These are phyloP conservation scores for Anthracocystis panici-leucophaei DNA, from an alignment of 1,284 basidiomycete genomes.

Conservation along the genomic window DNA sequence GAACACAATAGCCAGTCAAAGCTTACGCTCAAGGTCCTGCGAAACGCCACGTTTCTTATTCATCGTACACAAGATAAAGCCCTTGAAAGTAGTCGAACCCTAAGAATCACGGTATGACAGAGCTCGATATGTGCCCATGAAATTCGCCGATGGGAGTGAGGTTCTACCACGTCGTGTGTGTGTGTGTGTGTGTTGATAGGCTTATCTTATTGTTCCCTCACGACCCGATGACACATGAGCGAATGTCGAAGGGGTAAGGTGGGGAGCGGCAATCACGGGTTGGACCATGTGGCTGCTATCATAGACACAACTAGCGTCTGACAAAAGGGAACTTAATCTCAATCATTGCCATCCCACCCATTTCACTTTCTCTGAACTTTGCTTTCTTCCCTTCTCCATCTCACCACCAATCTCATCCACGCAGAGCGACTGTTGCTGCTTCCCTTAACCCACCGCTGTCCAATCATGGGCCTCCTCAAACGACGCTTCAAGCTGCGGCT, in stretches of 20 bases:
- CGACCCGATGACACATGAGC: too few species aligned
- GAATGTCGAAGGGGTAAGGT: too few species aligned
- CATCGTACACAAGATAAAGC: neutral
- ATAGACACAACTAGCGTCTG: too few species aligned
- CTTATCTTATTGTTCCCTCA: too few species aligned
- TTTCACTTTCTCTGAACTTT: neutral
- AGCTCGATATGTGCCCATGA: neutral
- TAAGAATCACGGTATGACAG: neutral
- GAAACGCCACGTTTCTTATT: neutral
- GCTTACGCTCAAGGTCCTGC: neutral
- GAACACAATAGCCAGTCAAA: neutral
- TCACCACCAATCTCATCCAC: neutral
- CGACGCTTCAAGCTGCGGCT: constrained; percentile 16
- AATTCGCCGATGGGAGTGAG: neutral
- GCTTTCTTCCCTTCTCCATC: neutral
- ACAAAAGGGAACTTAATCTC: too few species aligned
- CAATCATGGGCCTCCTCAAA: constrained; percentile 8
- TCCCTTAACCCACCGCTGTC: neutral
- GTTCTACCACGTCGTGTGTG: too few species aligned
- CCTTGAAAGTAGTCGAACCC: constrained; percentile 3
- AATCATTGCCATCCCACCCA: too few species aligned
- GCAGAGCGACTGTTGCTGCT: neutral
- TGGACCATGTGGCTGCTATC: too few species aligned
- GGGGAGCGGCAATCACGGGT: too few species aligned
- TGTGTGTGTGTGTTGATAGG: too few species aligned